These are phyloP conservation scores for Fusarium xyrophilum DNA, from an alignment of 2,329 filamentous ascomycete species.

Conservation along the genomic window DNA sequence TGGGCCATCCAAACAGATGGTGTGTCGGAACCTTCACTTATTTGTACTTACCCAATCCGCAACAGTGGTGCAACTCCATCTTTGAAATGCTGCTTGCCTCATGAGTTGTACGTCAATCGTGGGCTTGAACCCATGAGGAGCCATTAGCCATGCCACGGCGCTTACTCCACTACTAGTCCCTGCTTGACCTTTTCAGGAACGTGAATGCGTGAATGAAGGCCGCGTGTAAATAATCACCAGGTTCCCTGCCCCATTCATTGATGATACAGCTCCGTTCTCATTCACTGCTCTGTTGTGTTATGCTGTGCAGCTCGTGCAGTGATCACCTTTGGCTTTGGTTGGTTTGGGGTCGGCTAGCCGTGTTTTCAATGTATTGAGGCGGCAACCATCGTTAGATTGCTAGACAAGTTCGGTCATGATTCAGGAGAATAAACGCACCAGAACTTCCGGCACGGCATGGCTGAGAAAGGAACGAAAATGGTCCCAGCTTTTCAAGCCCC, in stretches of 20 bases:
- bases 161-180: conserved; percentile 36
- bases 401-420: conserved; percentile 23
- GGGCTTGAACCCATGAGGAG: conserved; percentile 28
- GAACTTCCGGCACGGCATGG: conserved; percentile 5
- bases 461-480: conserved; percentile 11
- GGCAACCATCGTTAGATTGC: conserved; percentile 23
- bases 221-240: conserved; percentile 27
- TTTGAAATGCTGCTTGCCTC: conserved; percentile 16
- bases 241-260: conserved; percentile 13
- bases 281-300: conserved; percentile 1
- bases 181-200: conserved; percentile 40
- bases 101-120: conserved; percentile 24
- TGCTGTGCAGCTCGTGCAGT: conserved; percentile 14
- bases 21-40: conserved; percentile 17
- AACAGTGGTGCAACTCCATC: conserved; percentile 28
- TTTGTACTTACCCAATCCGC: conserved; percentile 15
- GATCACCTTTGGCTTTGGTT: conserved; percentile 26
- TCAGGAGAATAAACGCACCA: background rate
- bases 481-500: conserved; percentile 6
- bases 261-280: conserved; percentile 8
- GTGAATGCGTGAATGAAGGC: conserved; percentile 32
- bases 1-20: conserved; percentile 5
- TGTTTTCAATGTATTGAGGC: conserved; percentile 33
- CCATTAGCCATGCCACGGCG: conserved; percentile 26
- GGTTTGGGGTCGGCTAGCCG: conserved; percentile 8